Conservation (phyloP, 2,329 filamentous ascomycete genomes). For the Colletotrichum siamense region DNA sequence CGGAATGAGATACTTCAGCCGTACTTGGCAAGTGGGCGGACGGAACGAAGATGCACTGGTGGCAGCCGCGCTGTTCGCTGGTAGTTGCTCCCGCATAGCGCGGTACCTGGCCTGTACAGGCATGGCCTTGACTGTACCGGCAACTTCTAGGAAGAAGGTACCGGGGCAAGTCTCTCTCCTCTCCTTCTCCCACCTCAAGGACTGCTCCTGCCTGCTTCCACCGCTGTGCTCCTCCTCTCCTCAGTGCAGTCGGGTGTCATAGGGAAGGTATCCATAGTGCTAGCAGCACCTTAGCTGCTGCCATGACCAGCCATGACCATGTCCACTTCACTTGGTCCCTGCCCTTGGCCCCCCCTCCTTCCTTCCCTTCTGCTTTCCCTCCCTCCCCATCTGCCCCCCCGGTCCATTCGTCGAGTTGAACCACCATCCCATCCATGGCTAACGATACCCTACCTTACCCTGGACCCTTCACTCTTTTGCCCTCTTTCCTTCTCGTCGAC, state of each 20-base stretch:
- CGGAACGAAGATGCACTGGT: neutral
- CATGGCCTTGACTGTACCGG: neutral
- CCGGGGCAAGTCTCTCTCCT: neutral
- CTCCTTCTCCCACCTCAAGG: neutral
- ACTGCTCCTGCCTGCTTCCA: no score
- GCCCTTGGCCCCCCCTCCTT: neutral
- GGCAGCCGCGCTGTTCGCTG: neutral
- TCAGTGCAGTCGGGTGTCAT: neutral
- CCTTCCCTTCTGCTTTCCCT: neutral
- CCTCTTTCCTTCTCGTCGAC: neutral
- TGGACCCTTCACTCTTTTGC: slow-evolving; percentile 11
- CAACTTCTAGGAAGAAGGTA: neutral
- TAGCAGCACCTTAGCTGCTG: neutral
- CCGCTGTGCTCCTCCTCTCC: neutral
- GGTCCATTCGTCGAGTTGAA: neutral
- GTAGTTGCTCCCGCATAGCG: neutral
- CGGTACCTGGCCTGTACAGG: neutral
- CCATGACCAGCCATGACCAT: neutral
- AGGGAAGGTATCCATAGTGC: neutral
- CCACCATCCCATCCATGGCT: slow-evolving; percentile 7
- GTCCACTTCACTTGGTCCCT: slow-evolving; percentile 5
- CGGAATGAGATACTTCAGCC: neutral
- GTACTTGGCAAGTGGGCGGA: neutral
- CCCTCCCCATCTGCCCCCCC: neutral
- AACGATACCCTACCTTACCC: slow-evolving; percentile 6